Conservation (phyloP, 805 yeast genomes). For the Zygosaccharomyces lentus region DNA sequence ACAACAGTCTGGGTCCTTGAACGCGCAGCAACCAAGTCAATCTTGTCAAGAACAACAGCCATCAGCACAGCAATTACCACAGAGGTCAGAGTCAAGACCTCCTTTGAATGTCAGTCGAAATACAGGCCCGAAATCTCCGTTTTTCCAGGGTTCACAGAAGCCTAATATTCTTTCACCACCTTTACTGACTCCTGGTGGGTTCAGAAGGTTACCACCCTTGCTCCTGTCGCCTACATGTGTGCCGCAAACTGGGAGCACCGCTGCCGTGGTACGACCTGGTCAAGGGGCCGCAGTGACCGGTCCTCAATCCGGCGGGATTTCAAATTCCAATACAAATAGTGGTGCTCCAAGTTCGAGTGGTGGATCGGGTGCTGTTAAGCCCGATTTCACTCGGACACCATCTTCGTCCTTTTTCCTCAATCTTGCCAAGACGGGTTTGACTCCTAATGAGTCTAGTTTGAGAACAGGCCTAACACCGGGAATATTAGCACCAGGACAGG, state of each 20-base stretch:
- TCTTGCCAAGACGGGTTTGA: slow-evolving; percentile 51
- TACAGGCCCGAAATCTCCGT: slow-evolving; percentile 7
- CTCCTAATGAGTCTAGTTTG: slow-evolving; percentile 71
- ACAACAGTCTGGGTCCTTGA: slow-evolving; percentile 3
- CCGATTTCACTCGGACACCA: slow-evolving; percentile 12
- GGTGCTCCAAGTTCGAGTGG: not conserved
- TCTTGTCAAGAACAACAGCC: slow-evolving; percentile 1
- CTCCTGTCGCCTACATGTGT: slow-evolving; percentile 19
- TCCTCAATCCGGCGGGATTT: not conserved
- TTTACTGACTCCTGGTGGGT: slow-evolving; percentile 53
- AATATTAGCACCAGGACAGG: slow-evolving; percentile 23
- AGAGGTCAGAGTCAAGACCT: slow-evolving; percentile 3
- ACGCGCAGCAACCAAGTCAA: not conserved
- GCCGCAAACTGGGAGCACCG: slow-evolving; percentile 6
- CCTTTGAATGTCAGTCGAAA: slow-evolving; percentile 5
- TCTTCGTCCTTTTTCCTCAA: slow-evolving; percentile 22
- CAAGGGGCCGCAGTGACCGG: not conserved
- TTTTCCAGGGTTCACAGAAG: slow-evolving; percentile 14
- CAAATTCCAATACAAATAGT: not conserved
- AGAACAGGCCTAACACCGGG: slow-evolving; percentile 74
- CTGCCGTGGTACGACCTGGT: not conserved
- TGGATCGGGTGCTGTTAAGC: not conserved
- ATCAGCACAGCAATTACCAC: not conserved
- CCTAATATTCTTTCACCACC: slow-evolving; percentile 39
- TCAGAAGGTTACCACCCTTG: slow-evolving; percentile 49